Base-by-base conservation (phyloP, 2,329 filamentous ascomycete species). In the Scedosporium minutisporum region DNA sequence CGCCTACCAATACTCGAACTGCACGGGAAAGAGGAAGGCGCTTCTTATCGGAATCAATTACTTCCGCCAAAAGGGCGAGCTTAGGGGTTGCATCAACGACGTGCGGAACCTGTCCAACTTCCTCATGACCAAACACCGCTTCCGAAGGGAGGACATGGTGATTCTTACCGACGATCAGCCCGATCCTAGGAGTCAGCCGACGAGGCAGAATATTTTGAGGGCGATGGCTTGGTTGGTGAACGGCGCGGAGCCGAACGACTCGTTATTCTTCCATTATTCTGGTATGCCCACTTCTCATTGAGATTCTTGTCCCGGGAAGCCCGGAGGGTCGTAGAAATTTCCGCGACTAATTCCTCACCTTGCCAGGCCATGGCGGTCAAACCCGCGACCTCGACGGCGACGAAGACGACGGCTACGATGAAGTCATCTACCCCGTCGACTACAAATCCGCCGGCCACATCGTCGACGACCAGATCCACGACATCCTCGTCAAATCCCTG, bases 1-100 rank as follows among this genome's bases (percentile, higher is more conserved):
- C 74, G 85, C 81, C 55, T 97, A 93, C 75, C 90, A 93, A 74
- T 97, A 97, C 75, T 96, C 92, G 57, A 88, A 88, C 67, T 97
- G 93, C 73, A 96, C 89, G 4, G 93, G 93, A 57, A 85, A 87
- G 69, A 82, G 93, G 72, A 84, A 84, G 71, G 82, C 82, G 10
- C 74, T 84, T 46, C 72, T 84, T 57, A 83, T 84, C 64, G 83
- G 83, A 60, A 85, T 86, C 75, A 86, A 86, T 74, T 86, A 86
- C 72, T 81, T 82, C 65, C 78, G 80, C 62, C 80, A 83, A 68
- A 71, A 78, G 46, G 81, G 82, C 57, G 79, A 85, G 73, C 77
- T 86, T 53, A 75, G 80, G 64, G 83, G 83, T 33, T 86, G 83
- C 70, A 84, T 84, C 73, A 83, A 83, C 70, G 82, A 84, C 68